A percentile compares a stretch with the other conserved stretches of the same genome.
Evolutionary conservation across 257 asterid genomes (phyloP).

Genomic region (Rehmannia glutinosa): DNA sequence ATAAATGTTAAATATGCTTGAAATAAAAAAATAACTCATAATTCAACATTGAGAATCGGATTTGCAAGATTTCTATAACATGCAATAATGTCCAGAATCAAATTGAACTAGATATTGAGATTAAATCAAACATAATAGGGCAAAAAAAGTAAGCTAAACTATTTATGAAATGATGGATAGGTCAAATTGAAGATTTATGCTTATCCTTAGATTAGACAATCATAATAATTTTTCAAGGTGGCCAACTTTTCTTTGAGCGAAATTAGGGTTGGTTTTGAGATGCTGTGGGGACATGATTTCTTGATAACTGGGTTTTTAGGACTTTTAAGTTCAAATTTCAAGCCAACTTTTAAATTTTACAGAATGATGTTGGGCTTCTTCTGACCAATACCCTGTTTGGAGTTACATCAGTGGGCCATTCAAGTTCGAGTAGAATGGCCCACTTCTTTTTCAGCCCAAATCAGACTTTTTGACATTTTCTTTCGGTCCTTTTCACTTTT

Average conservation of each 20-base stretch:
- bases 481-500: background rate
- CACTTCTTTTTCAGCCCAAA: constrained; percentile 26
- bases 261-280: background rate
- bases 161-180: background rate
- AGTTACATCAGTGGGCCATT: constrained; percentile 28
- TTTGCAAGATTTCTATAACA: too few species aligned
- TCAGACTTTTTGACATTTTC: background rate
- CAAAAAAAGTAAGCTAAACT: too few species aligned
- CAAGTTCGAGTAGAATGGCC: constrained; percentile 22
- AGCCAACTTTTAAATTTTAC: background rate
- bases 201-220: too few species aligned
- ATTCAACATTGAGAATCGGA: too few species aligned
- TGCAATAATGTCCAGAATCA: too few species aligned
- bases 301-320: background rate
- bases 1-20: too few species aligned
- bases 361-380: constrained; percentile 28
- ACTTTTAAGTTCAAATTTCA: constrained; percentile 5
- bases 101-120: too few species aligned
- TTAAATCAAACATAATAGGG: too few species aligned
- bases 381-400: constrained; percentile 10
- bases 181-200: background rate
- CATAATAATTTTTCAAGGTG: background rate
- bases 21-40: too few species aligned
- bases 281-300: constrained; percentile 8
- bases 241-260: background rate